These are phyloP conservation scores for Ogataea naganishii DNA, from an alignment of 805 yeast genomes.

Conservation along the genomic window DNA sequence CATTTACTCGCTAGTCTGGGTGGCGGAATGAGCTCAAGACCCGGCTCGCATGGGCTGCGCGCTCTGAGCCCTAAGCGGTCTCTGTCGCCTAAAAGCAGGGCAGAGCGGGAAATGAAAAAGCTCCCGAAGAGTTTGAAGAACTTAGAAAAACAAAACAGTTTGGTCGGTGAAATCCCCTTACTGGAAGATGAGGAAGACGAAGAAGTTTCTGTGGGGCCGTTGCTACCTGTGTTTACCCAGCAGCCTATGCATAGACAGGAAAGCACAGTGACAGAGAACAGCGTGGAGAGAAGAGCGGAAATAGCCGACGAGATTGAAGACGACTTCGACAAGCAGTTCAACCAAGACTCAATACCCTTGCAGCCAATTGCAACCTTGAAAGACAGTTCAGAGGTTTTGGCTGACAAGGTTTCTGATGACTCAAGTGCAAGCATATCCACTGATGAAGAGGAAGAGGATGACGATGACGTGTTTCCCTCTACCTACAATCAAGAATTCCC, in stretches of 20 bases:
- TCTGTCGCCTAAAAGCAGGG: too few relatives aligned
- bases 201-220: constrained; percentile 14
- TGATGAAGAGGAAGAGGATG: constrained; percentile 6
- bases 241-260: background rate
- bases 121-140: too few relatives aligned
- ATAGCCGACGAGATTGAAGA: constrained; percentile 17
- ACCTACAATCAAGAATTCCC: background rate
- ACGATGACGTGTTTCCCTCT: background rate
- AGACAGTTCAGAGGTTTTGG: constrained; percentile 1
- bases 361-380: constrained; percentile 3
- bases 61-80: too few relatives aligned
- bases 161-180: constrained; percentile 12
- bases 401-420: constrained; percentile 2
- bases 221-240: constrained; percentile 16
- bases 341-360: constrained; percentile 11
- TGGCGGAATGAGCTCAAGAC: too few relatives aligned
- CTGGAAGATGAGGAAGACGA: constrained; percentile 24
- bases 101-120: too few relatives aligned
- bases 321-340: constrained; percentile 23
- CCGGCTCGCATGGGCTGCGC: too few relatives aligned
- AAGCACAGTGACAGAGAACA: background rate
- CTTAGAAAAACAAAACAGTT: too few relatives aligned
- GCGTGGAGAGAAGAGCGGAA: background rate
- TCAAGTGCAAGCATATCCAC: constrained; percentile 22
- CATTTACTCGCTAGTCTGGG: too few relatives aligned